phyloP scores from a whole-genome alignment of 306 rosid genomes.

The Gastrolobium villosum region DNA sequence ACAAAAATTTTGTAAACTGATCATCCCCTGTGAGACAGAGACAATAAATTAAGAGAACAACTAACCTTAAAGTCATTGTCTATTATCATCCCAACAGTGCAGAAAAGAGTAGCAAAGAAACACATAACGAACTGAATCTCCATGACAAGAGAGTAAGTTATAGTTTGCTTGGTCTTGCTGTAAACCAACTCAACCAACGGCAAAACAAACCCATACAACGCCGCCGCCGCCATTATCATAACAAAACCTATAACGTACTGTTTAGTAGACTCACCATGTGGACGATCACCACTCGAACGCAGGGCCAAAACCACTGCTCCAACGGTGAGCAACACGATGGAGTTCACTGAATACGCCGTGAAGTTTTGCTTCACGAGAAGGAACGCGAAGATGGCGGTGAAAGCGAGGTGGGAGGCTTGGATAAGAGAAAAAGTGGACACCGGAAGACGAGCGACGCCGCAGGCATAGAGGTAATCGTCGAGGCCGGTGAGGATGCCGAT shows the following conservation, averaged over 20 bases:
- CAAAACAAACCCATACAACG: slow-evolving; percentile 75
- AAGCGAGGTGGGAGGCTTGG: slow-evolving; percentile 76
- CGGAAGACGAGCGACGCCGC: slow-evolving; percentile 71
- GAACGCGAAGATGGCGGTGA: slow-evolving; percentile 74
- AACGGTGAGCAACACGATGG: slow-evolving; percentile 65
- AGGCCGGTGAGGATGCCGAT: slow-evolving; percentile 81
- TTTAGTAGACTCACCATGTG: slow-evolving; percentile 65
- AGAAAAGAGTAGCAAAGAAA: slow-evolving; percentile 73
- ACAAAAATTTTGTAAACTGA: too few species aligned
- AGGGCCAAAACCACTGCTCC: slow-evolving; percentile 77
- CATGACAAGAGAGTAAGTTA: slow-evolving; percentile 77
- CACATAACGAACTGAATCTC: slow-evolving; percentile 84
- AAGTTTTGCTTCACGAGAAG: slow-evolving; percentile 67
- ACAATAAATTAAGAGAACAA: not conserved
- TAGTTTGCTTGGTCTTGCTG: slow-evolving; percentile 59
- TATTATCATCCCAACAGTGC: slow-evolving; percentile 77
- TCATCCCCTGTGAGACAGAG: too few species aligned
- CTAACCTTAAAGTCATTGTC: slow-evolving; percentile 81
- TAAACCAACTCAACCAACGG: slow-evolving; percentile 80
- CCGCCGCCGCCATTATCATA: slow-evolving; percentile 77
- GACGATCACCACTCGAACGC: slow-evolving; percentile 71
- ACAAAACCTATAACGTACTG: slow-evolving; percentile 69
- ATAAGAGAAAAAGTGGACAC: slow-evolving; percentile 77
- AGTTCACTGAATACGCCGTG: slow-evolving; percentile 67
- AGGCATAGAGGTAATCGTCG: slow-evolving; percentile 79